These are phyloP conservation scores for Apiotrichum gamsii DNA, from an alignment of 1,284 basidiomycete species.

Conservation along the genomic window DNA sequence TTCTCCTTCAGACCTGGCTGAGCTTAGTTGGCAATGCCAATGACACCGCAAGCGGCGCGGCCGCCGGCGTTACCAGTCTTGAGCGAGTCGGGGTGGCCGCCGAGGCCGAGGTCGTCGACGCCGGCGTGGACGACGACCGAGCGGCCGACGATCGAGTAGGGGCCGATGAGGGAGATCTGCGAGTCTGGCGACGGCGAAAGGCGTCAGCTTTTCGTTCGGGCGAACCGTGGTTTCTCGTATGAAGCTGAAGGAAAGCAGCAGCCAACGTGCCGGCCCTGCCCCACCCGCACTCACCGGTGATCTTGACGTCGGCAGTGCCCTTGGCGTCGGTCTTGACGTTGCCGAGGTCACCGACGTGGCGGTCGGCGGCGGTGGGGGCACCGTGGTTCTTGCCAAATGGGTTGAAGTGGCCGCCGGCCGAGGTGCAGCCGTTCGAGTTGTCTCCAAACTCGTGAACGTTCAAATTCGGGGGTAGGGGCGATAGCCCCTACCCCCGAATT, in stretches of 20 bases:
- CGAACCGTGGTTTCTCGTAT: too few species aligned
- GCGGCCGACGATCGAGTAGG: slow-evolving; percentile 63
- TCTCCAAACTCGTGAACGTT: slow-evolving; percentile 13
- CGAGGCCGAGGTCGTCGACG: slow-evolving; percentile 65
- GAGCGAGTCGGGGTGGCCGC: slow-evolving; percentile 60
- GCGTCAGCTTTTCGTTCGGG: not conserved
- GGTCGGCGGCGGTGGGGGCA: slow-evolving; percentile 51
- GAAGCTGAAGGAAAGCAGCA: not conserved
- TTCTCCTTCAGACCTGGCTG: too few species aligned
- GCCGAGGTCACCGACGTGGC: slow-evolving; percentile 71
- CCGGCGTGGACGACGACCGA: slow-evolving; percentile 55
- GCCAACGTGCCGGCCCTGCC: not conserved
- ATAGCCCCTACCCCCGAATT: too few species aligned
- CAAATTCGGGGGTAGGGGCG: too few species aligned
- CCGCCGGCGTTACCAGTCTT: slow-evolving; percentile 70
- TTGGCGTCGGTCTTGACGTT: slow-evolving; percentile 59
- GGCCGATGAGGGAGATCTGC: slow-evolving; percentile 63
- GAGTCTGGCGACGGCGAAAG: too few species aligned
- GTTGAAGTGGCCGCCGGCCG: slow-evolving; percentile 71
- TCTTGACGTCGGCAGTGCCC: slow-evolving; percentile 57
- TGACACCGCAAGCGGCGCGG: slow-evolving; percentile 66
- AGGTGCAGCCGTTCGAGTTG: slow-evolving; percentile 56
- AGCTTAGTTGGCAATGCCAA: too few species aligned
- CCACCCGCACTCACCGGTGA: slow-evolving; percentile 41
- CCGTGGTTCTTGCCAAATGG: slow-evolving; percentile 63